Evolutionary conservation across 371 early-diverging fungal species (phyloP).

Genomic region (Mucor mucedo): DNA sequence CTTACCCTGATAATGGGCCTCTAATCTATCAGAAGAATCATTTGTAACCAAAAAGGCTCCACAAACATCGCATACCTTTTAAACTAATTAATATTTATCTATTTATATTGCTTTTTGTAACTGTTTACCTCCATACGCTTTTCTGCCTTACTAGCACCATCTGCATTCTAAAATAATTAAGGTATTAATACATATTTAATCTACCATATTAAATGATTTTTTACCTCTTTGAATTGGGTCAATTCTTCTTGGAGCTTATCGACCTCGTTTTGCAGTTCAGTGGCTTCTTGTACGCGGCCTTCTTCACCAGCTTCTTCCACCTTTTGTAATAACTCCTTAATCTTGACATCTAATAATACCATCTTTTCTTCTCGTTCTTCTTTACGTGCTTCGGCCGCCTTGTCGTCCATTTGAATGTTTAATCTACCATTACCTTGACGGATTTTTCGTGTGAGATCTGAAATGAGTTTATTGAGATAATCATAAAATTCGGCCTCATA

Average conservation of each 20-base stretch:
- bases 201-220: not conserved
- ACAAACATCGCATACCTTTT: slow-evolving; percentile 85
- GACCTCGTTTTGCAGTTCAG: slow-evolving; percentile 63
- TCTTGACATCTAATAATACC: slow-evolving; percentile 83
- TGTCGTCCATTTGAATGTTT: slow-evolving; percentile 75
- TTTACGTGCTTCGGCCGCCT: slow-evolving; percentile 67
- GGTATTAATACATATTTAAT: too few species aligned
- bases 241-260: slow-evolving; percentile 73
- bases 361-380: slow-evolving; percentile 85
- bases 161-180: slow-evolving; percentile 48
- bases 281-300: slow-evolving; percentile 82
- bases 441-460: slow-evolving; percentile 80
- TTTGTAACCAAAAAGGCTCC: slow-evolving; percentile 88
- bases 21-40: slow-evolving; percentile 81
- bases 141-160: slow-evolving; percentile 73
- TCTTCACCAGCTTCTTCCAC: slow-evolving; percentile 80
- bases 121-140: slow-evolving; percentile 68
- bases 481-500: slow-evolving; percentile 82
- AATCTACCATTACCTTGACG: slow-evolving; percentile 76
- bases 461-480: slow-evolving; percentile 70
- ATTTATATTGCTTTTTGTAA: not conserved
- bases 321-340: slow-evolving; percentile 73
- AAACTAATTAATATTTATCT: slow-evolving; percentile 5
- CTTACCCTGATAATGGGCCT: slow-evolving; percentile 88
- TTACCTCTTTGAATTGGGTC: slow-evolving; percentile 63